Evolutionary conservation across 108 stramenopile species (phyloP), one percentile per base, ranked within the genome.

Genomic region (Cyclotella kingstonii): DNA sequence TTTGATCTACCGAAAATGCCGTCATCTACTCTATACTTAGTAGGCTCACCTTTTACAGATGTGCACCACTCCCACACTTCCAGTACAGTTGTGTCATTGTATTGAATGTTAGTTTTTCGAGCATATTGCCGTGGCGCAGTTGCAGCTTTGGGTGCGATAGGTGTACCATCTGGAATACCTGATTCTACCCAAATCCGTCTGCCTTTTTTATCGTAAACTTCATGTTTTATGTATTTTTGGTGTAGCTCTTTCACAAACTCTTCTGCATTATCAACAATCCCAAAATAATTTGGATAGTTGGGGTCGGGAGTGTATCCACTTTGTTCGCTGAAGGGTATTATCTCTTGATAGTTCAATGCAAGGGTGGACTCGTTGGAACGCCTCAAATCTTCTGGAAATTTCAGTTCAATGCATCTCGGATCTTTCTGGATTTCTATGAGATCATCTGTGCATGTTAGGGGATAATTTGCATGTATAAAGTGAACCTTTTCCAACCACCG

Each of bases 371-470:
- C 66, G 39, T 59, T 62, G 4, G 71, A 78, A 27, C 60, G 66
- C 52, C 34, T 59, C 60, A 74, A 59, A 53, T 73, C 72, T 26
- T 30, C 31, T 10, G 84, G 86, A 54, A 73, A 86, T 30, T 55
- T 39, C 5, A 89, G 59, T 39, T 77, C 66, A 8, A 83, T 73
- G 67, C 87, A 88, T 29, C 57, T 60, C 39, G 83, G 75, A 21
- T 68, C 51, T 3, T 56, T 44, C 61, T 65, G 38, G 49, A 87
- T 80, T 34, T 29, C 48, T 4, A 26, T 45, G 14, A 81, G 17
- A 55, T 90, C 87, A 64, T 87, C 81, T 22, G 84, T 86, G 70
- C 92, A 94, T 15, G 59, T 59, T 34, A 73, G 57, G 12, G 92
- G 92, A 52, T 66, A 94, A 36, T 53, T 40, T 9, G 90, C 65